Evolutionary conservation across 2,329 filamentous ascomycete genomes (phyloP).

Genomic region (Lecanoromycetidae sp.): DNA sequence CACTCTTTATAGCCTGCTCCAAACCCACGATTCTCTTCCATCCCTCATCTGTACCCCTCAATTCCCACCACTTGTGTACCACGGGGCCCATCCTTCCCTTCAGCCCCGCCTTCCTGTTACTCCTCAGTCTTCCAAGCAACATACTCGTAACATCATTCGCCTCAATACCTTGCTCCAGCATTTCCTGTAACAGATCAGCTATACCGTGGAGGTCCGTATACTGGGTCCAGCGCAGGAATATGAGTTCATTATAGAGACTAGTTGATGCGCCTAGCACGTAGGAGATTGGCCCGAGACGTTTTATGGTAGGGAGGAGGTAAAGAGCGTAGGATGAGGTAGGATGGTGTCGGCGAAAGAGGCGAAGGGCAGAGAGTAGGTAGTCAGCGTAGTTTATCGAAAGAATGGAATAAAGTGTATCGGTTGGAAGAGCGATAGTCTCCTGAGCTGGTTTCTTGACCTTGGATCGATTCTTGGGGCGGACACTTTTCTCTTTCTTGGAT

Average conservation of each 20-base stretch:
- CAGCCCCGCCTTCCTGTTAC: slow-evolving; percentile 11
- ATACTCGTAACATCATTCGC: slow-evolving; percentile 26
- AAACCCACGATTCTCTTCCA: slow-evolving; percentile 9
- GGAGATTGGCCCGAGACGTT: slow-evolving; percentile 30
- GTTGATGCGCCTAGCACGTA: slow-evolving; percentile 32
- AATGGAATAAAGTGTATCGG: slow-evolving; percentile 21
- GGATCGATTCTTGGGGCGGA: neutral
- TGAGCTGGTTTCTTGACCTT: neutral
- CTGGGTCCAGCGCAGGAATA: slow-evolving; percentile 32
- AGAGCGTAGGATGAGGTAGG: slow-evolving; percentile 30
- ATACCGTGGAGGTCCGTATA: slow-evolving; percentile 31
- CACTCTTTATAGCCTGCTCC: neutral
- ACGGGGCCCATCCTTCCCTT: slow-evolving; percentile 5
- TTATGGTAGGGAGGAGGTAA: slow-evolving; percentile 31
- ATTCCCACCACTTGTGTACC: slow-evolving; percentile 21
- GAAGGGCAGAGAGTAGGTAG: slow-evolving; percentile 31
- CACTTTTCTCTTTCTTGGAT: neutral
- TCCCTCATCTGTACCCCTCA: slow-evolving; percentile 10
- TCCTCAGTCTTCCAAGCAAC: slow-evolving; percentile 20
- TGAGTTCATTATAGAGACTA: slow-evolving; percentile 33
- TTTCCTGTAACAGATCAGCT: slow-evolving; percentile 30
- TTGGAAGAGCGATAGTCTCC: slow-evolving; percentile 17
- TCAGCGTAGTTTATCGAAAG: slow-evolving; percentile 26
- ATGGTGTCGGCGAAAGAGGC: slow-evolving; percentile 29
- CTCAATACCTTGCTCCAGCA: slow-evolving; percentile 32